A percentile compares a stretch with the other conserved stretches of the same genome.
Evolutionary conservation across 257 asterid genomes (phyloP).

Genomic region (Ilex aquifolium): DNA sequence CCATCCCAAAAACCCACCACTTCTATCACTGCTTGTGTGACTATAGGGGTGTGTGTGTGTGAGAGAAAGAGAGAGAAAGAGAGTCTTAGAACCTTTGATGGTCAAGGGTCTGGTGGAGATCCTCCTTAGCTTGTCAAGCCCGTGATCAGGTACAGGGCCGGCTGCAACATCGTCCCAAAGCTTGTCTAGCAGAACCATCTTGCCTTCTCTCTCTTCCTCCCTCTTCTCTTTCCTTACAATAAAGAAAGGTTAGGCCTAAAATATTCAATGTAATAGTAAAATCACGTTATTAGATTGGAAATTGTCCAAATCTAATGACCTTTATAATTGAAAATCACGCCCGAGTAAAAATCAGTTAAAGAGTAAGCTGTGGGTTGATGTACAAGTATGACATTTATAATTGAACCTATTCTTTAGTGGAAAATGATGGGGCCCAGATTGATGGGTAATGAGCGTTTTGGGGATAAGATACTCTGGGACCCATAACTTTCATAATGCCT

Average conservation of each 20-base stretch:
- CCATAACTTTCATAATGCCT: too few relatives aligned
- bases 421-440: too few relatives aligned
- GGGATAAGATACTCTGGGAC: too few relatives aligned
- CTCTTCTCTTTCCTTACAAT: too few relatives aligned
- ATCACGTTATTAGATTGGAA: background rate
- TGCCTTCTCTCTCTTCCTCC: background rate
- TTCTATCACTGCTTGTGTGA: conserved; percentile 1
- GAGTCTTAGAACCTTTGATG: conserved; percentile 34
- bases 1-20: background rate
- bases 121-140: conserved; percentile 75
- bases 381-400: conserved; percentile 17
- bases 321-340: too few relatives aligned
- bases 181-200: conserved; percentile 77
- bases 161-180: conserved; percentile 92
- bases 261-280: background rate
- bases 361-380: conserved; percentile 10
- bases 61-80: too few relatives aligned
- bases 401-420: conserved; percentile 11
- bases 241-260: background rate
- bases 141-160: conserved; percentile 84
- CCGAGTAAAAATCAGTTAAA: conserved; percentile 23
- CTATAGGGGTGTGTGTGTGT: too few relatives aligned
- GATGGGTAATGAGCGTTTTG: too few relatives aligned
- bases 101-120: conserved; percentile 35
- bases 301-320: background rate